These are phyloP conservation scores for Carex myosuroides DNA, from an alignment of 176 grass and related monocot species.

Conservation along the genomic window DNA sequence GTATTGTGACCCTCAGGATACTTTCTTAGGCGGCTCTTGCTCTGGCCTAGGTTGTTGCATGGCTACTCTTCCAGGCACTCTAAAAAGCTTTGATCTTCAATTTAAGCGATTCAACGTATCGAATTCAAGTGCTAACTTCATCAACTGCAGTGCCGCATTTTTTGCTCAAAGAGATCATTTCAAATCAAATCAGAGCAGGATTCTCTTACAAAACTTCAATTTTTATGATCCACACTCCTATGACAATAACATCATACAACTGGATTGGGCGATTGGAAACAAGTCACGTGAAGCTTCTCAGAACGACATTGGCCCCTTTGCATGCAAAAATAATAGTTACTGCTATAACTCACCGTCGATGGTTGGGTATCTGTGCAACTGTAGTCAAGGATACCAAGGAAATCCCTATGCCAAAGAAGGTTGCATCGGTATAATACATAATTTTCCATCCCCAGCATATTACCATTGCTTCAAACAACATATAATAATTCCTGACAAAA, in stretches of 20 bases:
- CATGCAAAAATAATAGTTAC: background rate
- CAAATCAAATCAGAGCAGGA: background rate
- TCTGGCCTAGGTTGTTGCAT: background rate
- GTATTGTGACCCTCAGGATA: background rate
- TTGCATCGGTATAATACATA: conserved; percentile 9
- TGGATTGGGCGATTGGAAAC: background rate
- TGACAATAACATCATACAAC: background rate
- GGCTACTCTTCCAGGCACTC: background rate
- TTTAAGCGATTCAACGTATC: background rate
- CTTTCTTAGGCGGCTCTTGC: background rate
- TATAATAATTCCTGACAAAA: background rate
- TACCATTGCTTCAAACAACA: background rate
- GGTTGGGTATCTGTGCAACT: conserved; percentile 4
- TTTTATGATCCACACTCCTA: background rate
- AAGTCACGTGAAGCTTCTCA: background rate
- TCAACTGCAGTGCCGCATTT: background rate
- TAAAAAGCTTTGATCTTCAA: background rate
- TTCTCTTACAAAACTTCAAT: background rate
- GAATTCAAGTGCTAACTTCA: background rate
- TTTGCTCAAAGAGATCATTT: background rate
- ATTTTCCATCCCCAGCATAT: background rate
- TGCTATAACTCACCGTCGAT: background rate
- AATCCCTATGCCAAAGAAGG: conserved; percentile 21
- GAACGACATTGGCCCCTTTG: background rate
- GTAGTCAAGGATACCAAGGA: conserved; percentile 8